Conservation (phyloP, 768 basidiomycete species). For the Porpolomopsis calyptriformis region DNA sequence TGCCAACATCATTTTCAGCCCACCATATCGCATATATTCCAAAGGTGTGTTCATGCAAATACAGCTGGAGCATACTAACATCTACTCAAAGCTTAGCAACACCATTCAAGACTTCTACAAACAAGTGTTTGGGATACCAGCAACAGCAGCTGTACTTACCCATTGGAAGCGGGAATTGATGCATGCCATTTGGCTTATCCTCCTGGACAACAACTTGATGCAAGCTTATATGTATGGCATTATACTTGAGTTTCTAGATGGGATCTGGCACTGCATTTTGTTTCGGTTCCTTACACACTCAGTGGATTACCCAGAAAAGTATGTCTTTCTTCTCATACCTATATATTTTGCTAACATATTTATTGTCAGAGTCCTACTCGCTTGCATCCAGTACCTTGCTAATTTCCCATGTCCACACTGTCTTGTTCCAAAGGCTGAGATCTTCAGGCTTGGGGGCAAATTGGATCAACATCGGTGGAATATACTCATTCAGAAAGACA, state of each 20-base stretch:
- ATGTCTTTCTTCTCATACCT: not conserved
- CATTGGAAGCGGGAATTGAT: conserved; percentile 18
- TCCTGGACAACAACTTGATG: conserved; percentile 18
- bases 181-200: too few relatives aligned
- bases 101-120: conserved; percentile 4
- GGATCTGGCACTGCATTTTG: conserved; percentile 13
- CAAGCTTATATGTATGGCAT: conserved; percentile 18
- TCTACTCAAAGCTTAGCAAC: conserved; percentile 10
- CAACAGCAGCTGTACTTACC: conserved; percentile 6
- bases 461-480: not conserved
- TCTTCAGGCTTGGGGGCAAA: conserved; percentile 1
- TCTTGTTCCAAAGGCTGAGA: conserved; percentile 3
- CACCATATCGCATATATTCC: conserved; percentile 26
- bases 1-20: conserved; percentile 13
- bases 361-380: conserved; percentile 15
- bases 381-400: conserved; percentile 13
- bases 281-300: conserved; percentile 15
- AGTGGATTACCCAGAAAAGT: conserved; percentile 22
- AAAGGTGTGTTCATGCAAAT: conserved; percentile 11
- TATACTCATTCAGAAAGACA: not conserved
- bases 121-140: not conserved
- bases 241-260: conserved; percentile 18
- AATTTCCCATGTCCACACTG: conserved; percentile 16
- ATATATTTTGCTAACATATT: conserved; percentile 1
- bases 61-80: not conserved